Base-by-base conservation (phyloP, 2,329 filamentous ascomycete genomes). In the Epichloe scottii region DNA sequence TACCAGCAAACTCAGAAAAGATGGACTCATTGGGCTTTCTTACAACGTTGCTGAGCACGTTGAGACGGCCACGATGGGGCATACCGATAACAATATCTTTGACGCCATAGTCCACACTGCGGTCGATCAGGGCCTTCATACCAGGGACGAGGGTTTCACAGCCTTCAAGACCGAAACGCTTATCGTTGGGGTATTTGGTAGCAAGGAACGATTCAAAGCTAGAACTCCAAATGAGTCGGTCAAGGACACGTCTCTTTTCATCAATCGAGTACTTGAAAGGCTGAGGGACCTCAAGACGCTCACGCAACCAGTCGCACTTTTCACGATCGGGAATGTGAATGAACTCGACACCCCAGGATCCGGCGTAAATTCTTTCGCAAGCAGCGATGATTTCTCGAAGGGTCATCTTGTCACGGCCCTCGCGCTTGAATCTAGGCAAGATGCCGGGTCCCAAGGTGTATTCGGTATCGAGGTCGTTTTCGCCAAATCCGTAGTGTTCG, bases 11-110 rank as follows among this genome's bases (percentile, higher is more conserved):
- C 70, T 98, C 93, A 67, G 87, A 95, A 77, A 98, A 98, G 71
- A 98, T 98, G 58, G 93, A 97, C 75, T 97, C 93, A 71, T 98
- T 98, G 62, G 93, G 91, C 75, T 98, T 98, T 65, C 93, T 85
- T 60, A 98, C 93, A 64, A 98, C 93, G 73, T 98, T 98, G 75
- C 87, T 94, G 56, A 98, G 82, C 49, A 98, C 89, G 66, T 98
- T 98, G 57, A 98, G 82, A 76, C 93, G 89, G 65, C 93, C 93
- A 81, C 93, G 89, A 71, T 98, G 93, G 59, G 93, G 93, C 93
- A 98, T 98, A 63, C 93, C 93, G 64, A 98, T 98, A 65, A 98
- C 87, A 62, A 98, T 97, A 65, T 98, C 93, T 77, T 97, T 97
- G 65, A 98, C 87, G 53, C 93, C 93, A 64, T 95, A 95, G 68